These are phyloP conservation scores for Lodderomyces margitis DNA, from an alignment of 1,139 yeast species.

Conservation along the genomic window DNA sequence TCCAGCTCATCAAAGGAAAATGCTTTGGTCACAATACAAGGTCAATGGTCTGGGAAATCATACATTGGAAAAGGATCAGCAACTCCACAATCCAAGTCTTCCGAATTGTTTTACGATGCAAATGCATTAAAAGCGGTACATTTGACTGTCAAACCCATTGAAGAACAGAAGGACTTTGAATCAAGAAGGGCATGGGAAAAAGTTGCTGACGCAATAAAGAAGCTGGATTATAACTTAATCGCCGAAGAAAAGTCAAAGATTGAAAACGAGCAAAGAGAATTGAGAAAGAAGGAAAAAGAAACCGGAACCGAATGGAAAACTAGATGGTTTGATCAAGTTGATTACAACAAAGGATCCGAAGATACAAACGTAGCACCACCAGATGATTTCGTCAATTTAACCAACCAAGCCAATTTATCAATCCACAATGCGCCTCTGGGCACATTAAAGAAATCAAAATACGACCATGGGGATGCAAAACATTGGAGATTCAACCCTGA, in stretches of 20 bases:
- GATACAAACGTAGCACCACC: conserved; percentile 15
- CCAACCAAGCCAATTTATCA: conserved; percentile 56
- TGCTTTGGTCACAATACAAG: conserved; percentile 73
- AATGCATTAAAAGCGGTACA: conserved; percentile 47
- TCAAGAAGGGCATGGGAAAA: conserved; percentile 81
- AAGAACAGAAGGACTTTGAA: conserved; percentile 72
- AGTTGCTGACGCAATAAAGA: conserved; percentile 83
- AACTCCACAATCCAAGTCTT: conserved; percentile 42
- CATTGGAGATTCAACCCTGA: conserved; percentile 70
- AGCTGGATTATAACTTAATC: conserved; percentile 71
- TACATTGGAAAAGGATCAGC: conserved; percentile 43
- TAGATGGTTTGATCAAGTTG: conserved; percentile 72
- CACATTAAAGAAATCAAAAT: conserved; percentile 50
- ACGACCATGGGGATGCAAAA: conserved; percentile 44
- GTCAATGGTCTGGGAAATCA: conserved; percentile 90
- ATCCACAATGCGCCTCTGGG: conserved; percentile 69
- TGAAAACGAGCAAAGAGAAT: conserved; percentile 80
- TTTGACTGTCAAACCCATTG: conserved; percentile 73
- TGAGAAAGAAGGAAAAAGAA: conserved; percentile 69
- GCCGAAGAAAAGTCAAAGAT: conserved; percentile 70
- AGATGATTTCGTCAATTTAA: conserved; percentile 52
- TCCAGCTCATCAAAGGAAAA: conserved; percentile 53
- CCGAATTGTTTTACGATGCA: conserved; percentile 71
- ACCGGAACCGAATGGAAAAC: conserved; percentile 65
- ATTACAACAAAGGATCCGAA: conserved; percentile 30